Conservation (phyloP, 2,329 filamentous ascomycete species). For the Epichloe gansuensis region DNA sequence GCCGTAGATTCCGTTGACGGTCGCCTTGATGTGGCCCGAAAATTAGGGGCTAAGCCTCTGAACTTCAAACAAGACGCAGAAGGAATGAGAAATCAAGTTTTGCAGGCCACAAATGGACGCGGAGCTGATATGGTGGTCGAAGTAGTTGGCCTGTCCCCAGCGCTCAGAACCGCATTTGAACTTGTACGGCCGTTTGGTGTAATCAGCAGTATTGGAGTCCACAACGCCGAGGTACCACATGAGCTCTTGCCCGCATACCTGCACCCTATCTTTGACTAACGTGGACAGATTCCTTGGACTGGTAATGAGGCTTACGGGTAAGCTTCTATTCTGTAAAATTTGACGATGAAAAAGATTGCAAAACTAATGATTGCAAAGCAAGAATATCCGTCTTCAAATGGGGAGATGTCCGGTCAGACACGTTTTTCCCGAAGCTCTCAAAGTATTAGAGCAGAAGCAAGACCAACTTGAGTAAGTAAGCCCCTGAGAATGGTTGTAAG, state of each 20-base stretch:
- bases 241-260: neutral
- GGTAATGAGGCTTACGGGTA: constrained; percentile 49
- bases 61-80: constrained; percentile 56
- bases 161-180: constrained; percentile 58
- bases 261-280: neutral
- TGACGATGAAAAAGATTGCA: constrained; percentile 9
- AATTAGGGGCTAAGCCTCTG: constrained; percentile 68
- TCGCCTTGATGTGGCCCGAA: constrained; percentile 58
- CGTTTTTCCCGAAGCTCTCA: constrained; percentile 53
- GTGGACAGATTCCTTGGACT: constrained; percentile 47
- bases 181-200: constrained; percentile 58
- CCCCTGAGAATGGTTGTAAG: neutral
- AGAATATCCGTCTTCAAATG: constrained; percentile 64
- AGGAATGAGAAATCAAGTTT: constrained; percentile 53
- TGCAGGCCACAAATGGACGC: constrained; percentile 62
- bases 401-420: constrained; percentile 63
- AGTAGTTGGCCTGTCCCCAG: constrained; percentile 58
- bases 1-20: constrained; percentile 68
- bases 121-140: constrained; percentile 80
- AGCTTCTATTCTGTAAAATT: constrained; percentile 8
- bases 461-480: constrained; percentile 47
- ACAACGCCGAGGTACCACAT: constrained; percentile 50
- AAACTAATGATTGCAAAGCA: constrained; percentile 28
- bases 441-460: constrained; percentile 52
- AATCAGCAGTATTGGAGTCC: constrained; percentile 64